Percentiles rank a stretch among this genome's conserved stretches.
Evolutionary conservation across 179 eudicot species (phyloP).

Genomic region (Sideroxylon spinosum): DNA sequence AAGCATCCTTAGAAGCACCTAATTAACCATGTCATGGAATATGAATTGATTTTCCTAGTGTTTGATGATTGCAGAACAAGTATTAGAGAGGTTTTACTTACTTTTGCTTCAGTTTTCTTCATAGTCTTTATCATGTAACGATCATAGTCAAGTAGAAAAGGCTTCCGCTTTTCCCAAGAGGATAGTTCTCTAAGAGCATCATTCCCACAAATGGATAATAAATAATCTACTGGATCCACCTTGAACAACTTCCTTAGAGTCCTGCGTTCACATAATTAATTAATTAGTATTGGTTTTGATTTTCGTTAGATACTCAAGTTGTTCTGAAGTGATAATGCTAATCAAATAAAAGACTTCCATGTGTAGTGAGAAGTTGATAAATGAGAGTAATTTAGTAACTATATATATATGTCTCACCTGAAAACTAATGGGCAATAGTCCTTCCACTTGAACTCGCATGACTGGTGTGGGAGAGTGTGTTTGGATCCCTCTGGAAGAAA

Average conservation of each 20-base stretch:
- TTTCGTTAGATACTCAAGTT: too few relatives aligned
- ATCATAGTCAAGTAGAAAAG: constrained; percentile 83
- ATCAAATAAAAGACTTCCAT: too few relatives aligned
- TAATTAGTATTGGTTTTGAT: too few relatives aligned
- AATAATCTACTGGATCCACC: constrained; percentile 93
- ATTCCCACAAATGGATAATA: constrained; percentile 83
- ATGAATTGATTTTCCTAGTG: neutral
- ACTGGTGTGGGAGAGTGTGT: constrained; percentile 84
- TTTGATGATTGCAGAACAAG: neutral
- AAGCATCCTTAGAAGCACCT: constrained; percentile 91
- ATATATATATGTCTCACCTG: constrained; percentile 41
- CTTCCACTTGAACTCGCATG: constrained; percentile 87
- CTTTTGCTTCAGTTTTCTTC: constrained; percentile 89
- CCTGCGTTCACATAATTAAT: constrained; percentile 32
- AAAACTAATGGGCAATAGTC: constrained; percentile 94
- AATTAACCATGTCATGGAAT: neutral
- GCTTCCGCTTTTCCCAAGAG: constrained; percentile 88
- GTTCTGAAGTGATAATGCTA: too few relatives aligned
- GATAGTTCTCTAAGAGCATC: constrained; percentile 89
- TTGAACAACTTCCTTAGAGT: constrained; percentile 81
- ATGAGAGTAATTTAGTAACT: neutral
- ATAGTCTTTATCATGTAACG: constrained; percentile 95
- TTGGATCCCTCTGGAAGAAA: constrained; percentile 92
- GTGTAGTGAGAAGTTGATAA: too few relatives aligned
- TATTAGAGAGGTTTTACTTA: constrained; percentile 42